phyloP scores from a whole-genome alignment of 208 protist species.

The Leptomonas pyrrhocoris region DNA sequence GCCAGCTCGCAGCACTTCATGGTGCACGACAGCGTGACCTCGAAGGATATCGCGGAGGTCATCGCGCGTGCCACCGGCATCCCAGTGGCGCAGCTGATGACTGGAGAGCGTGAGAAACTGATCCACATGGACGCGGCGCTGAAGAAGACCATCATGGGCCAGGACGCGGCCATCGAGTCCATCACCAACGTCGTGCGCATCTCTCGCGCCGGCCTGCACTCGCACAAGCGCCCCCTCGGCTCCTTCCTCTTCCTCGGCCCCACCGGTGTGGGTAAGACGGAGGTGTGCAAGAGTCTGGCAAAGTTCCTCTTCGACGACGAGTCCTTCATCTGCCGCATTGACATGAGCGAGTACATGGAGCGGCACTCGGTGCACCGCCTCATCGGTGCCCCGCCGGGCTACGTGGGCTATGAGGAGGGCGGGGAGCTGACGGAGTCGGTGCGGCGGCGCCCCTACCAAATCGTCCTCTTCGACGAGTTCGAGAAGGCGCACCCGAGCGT shows the following conservation, averaged over 20 bases:
- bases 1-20: constrained; percentile 94
- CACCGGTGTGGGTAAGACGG: constrained; percentile 97
- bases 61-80: constrained; percentile 98
- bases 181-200: constrained; percentile 96
- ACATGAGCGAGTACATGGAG: constrained; percentile 99
- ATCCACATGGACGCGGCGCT: constrained; percentile 90
- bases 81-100: constrained; percentile 93
- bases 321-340: constrained; percentile 96
- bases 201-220: constrained; percentile 93
- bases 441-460: constrained; percentile 96
- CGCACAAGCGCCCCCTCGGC: constrained; percentile 91
- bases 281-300: constrained; percentile 96
- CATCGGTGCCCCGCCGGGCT: constrained; percentile 98
- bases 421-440: constrained; percentile 99
- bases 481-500: constrained; percentile 99
- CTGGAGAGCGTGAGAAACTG: constrained; percentile 90
- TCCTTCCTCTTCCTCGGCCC: constrained; percentile 98
- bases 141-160: constrained; percentile 94
- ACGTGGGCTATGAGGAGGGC: constrained; percentile 99
- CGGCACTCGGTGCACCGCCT: constrained; percentile 94
- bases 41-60: constrained; percentile 95
- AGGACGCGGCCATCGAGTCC: constrained; percentile 95
- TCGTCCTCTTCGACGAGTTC: constrained; percentile 99
- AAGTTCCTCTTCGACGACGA: constrained; percentile 97
- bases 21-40: constrained; percentile 95